phyloP scores from a whole-genome alignment of 257 asterid species.

The Gentiana dahurica region DNA sequence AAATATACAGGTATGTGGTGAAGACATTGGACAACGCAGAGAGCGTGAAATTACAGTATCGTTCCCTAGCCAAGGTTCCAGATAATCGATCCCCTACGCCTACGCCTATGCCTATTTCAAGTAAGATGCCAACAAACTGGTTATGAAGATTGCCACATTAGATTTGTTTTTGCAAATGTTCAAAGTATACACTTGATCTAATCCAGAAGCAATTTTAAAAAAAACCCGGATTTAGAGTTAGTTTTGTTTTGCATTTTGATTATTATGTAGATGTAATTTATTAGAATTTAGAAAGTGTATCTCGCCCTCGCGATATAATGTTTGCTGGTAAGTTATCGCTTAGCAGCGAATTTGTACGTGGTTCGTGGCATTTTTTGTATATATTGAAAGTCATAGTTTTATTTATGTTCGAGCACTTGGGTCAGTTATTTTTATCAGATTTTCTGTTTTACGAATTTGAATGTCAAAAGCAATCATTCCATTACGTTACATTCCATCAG shows the following conservation, averaged over 20 bases:
- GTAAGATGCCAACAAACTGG: conserved; percentile 48
- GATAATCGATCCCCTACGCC: conserved; percentile 27
- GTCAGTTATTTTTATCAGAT: too few relatives aligned
- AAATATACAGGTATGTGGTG: conserved; percentile 66
- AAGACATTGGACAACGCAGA: conserved; percentile 98
- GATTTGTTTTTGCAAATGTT: conserved; percentile 1
- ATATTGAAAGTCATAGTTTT: too few relatives aligned
- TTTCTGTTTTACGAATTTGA: too few relatives aligned
- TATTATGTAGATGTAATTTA: neutral
- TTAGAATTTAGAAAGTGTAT: neutral
- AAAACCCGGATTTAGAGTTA: neutral
- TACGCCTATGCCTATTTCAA: conserved; percentile 37
- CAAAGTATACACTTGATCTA: conserved; percentile 5
- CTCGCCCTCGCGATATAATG: neutral
- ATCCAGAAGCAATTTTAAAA: neutral
- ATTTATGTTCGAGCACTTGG: too few relatives aligned
- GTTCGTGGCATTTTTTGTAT: too few relatives aligned
- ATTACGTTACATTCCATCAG: too few relatives aligned
- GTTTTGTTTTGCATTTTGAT: conserved; percentile 4
- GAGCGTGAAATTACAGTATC: conserved; percentile 92
- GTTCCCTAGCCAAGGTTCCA: conserved; percentile 67
- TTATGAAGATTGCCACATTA: conserved; percentile 20
- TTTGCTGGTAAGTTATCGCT: conserved; percentile 1
- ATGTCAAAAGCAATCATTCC: too few relatives aligned
- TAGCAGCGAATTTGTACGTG: too few relatives aligned